Base-by-base conservation (phyloP, 192 early-diverging fungal species). In the Backusella tarrabulga region DNA sequence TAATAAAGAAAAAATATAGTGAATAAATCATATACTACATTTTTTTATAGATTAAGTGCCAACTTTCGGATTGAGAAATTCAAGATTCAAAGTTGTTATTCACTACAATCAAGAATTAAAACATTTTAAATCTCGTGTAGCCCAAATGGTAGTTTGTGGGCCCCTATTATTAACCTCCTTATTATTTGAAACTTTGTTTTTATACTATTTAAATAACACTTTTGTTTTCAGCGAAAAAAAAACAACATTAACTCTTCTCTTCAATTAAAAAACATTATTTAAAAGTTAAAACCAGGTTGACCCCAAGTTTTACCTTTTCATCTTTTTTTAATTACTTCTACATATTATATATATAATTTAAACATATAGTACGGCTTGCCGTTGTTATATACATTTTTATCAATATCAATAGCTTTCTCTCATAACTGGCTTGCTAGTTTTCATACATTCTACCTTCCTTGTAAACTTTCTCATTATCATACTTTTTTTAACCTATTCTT, bases 261-360 rank as follows among this genome's bases (percentile, higher is more conserved):
- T 23, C 67, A 68, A 35, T 11, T 40, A 38, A 35, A 70, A 38
- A 70, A 70, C 26, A 23, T 23, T 17, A 21, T 40, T 36, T 23
- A 70, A 41, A 70, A 70, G 38, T 17, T 38, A 40, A 41, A 70
- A 40, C 68, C 11, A 70, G 68, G 68, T 70, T 70, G 68, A 70
- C 26, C 36, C 68, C 35, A 26, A 35, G 17, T 70, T 23, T 38
- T 38, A 38, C 21, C 36, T 70, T 70, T 70, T n/a, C 12, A 21
- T 70, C 12, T 36, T 21, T 38, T 36, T 35, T 36, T 21, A 69
- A 36, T 69, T 41, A 35, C 36, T 70, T 70, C 41, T 70, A 19
- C 21, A 23, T 70, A 40, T 50, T 41, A 23, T 36, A 36, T 12
- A 70, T 70, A 23, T 41, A 38, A 70, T 70, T 70, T 70, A 35